Percentiles rank a stretch among this genome's conserved stretches.
Evolutionary conservation across 169 alveolate species (phyloP).

Genomic region (Plasmodium gonderi): DNA sequence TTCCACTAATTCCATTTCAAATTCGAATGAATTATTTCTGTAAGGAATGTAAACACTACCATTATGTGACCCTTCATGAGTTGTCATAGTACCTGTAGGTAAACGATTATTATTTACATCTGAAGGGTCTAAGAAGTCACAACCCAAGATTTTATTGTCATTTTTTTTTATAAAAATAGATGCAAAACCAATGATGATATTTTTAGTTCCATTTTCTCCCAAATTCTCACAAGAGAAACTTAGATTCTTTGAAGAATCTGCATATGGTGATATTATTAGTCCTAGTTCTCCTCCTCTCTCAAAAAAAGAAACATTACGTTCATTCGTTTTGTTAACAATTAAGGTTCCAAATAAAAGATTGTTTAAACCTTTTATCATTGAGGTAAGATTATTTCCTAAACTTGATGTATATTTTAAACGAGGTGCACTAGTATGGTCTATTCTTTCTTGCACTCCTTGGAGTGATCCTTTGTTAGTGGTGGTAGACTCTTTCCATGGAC

Average conservation of each 20-base stretch:
- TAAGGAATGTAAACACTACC: background rate
- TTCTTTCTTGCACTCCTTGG: too few relatives aligned
- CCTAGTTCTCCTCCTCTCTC: constrained; percentile 51
- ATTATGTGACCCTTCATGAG: background rate
- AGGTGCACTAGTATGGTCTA: background rate
- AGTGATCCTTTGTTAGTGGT: background rate
- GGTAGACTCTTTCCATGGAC: background rate
- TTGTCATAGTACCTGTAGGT: background rate
- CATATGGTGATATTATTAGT: constrained; percentile 45
- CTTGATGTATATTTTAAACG: constrained; percentile 21
- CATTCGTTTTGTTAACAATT: constrained; percentile 2
- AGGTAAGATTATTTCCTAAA: constrained; percentile 8
- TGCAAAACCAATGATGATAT: constrained; percentile 23
- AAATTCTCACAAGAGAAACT: constrained; percentile 47
- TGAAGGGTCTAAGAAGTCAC: constrained; percentile 35
- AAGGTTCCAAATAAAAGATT: constrained; percentile 29
- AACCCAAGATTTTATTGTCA: constrained; percentile 58
- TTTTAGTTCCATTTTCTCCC: constrained; percentile 1
- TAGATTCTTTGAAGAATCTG: constrained; percentile 30
- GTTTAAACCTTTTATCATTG: constrained; percentile 16
- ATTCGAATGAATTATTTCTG: constrained; percentile 43
- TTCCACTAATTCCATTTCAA: constrained; percentile 35
- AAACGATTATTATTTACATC: background rate
- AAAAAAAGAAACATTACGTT: constrained; percentile 32
- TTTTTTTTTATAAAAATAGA: constrained; percentile 64